phyloP scores from a whole-genome alignment of 805 yeast species.

The Lipomyces sp. region DNA sequence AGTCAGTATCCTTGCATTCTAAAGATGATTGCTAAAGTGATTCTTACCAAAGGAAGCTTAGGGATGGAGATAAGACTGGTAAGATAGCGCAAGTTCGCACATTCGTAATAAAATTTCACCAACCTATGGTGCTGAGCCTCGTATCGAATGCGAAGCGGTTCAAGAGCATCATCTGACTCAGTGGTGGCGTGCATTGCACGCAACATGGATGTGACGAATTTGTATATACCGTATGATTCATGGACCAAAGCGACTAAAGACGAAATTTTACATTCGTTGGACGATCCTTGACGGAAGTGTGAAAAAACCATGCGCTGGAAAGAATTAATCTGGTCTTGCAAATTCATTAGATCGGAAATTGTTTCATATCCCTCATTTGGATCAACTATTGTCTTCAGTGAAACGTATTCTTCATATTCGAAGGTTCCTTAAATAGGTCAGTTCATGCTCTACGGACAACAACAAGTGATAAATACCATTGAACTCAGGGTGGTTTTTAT shows the following conservation, averaged over 20 bases:
- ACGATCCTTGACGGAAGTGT: slow-evolving; percentile 56
- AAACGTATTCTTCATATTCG: slow-evolving; percentile 92
- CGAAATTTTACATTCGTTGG: slow-evolving; percentile 71
- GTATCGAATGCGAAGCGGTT: slow-evolving; percentile 69
- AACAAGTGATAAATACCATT: slow-evolving; percentile 51
- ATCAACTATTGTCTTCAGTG: slow-evolving; percentile 80
- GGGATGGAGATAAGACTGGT: slow-evolving; percentile 81
- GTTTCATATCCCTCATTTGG: slow-evolving; percentile 91
- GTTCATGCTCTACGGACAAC: neutral
- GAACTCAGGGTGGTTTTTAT: slow-evolving; percentile 78
- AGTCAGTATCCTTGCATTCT: no score
- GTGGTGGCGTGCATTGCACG: slow-evolving; percentile 78
- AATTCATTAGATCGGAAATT: slow-evolving; percentile 73
- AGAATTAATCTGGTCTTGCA: slow-evolving; percentile 80
- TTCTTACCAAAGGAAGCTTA: slow-evolving; percentile 45
- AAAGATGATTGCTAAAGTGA: no score
- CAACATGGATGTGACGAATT: slow-evolving; percentile 84
- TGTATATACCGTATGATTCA: slow-evolving; percentile 89
- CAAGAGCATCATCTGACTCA: slow-evolving; percentile 70
- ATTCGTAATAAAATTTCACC: slow-evolving; percentile 83
- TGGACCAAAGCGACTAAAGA: slow-evolving; percentile 87
- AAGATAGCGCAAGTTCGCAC: slow-evolving; percentile 77
- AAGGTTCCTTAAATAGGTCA: slow-evolving; percentile 48
- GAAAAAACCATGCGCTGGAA: slow-evolving; percentile 75
- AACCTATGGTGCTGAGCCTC: slow-evolving; percentile 65